Evolutionary conservation across 2,329 filamentous ascomycete species (phyloP).

Genomic region (Fusarium phyllophilum): DNA sequence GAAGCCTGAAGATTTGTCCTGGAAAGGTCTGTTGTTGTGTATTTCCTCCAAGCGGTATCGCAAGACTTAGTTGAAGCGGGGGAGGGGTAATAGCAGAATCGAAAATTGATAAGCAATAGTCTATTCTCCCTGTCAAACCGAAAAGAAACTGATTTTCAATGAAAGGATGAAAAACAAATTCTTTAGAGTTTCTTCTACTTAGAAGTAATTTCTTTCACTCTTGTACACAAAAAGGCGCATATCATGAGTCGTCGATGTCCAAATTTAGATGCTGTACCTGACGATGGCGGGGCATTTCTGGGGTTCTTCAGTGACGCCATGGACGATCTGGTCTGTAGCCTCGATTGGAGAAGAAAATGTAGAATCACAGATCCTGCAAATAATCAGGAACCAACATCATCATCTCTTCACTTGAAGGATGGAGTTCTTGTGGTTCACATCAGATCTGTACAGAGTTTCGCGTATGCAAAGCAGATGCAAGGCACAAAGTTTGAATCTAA

Average conservation of each 20-base stretch:
- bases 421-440: not conserved
- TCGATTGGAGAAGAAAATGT: constrained; percentile 14
- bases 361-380: constrained; percentile 16
- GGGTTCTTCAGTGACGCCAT: constrained; percentile 31
- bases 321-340: constrained; percentile 20
- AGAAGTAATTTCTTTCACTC: not conserved
- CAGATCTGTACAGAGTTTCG: not conserved
- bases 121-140: not conserved
- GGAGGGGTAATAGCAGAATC: constrained; percentile 12
- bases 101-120: not conserved
- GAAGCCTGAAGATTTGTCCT: not conserved
- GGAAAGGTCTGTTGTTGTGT: not conserved
- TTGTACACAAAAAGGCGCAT: not conserved
- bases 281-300: constrained; percentile 15
- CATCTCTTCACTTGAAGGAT: not conserved
- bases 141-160: not conserved
- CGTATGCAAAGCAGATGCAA: constrained; percentile 1
- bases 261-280: constrained; percentile 1
- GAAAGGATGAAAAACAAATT: not conserved
- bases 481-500: not conserved
- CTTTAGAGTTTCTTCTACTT: not conserved
- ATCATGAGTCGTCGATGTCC: constrained; percentile 27
- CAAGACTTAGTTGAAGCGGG: constrained; percentile 13
- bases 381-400: not conserved
- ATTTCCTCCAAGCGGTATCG: not conserved